Percentiles rank a stretch among this genome's conserved stretches.
Conservation (phyloP, 2,329 filamentous ascomycete species). For the Epichloe bromicola region DNA sequence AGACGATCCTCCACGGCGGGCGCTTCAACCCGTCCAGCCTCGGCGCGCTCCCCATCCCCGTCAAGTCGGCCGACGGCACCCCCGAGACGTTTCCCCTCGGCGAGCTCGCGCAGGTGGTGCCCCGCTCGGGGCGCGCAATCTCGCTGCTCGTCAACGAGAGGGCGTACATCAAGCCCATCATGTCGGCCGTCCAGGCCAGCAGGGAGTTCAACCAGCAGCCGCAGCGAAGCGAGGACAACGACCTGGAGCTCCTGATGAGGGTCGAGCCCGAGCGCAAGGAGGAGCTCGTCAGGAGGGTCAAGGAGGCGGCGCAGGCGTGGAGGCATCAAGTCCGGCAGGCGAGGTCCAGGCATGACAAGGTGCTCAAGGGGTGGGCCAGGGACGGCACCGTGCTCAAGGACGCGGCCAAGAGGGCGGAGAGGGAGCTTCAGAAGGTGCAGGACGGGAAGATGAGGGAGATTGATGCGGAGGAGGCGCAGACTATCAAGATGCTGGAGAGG, state of each 20-base stretch:
- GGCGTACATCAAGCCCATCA: slow-evolving; percentile 38
- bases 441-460: slow-evolving; percentile 40
- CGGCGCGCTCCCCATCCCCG: slow-evolving; percentile 30
- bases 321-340: slow-evolving; percentile 34
- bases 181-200: slow-evolving; percentile 39
- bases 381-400: slow-evolving; percentile 31
- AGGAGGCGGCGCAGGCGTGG: slow-evolving; percentile 37
- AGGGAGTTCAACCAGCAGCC: slow-evolving; percentile 48
- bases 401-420: slow-evolving; percentile 34
- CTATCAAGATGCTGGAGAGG: slow-evolving; percentile 27
- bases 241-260: slow-evolving; percentile 42
- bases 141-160: slow-evolving; percentile 30
- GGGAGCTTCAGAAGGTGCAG: slow-evolving; percentile 34
- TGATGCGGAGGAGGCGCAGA: slow-evolving; percentile 35
- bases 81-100: slow-evolving; percentile 32
- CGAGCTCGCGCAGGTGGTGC: slow-evolving; percentile 42
- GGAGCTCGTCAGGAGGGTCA: slow-evolving; percentile 29
- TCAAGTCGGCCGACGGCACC: slow-evolving; percentile 16
- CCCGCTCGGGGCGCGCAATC: slow-evolving; percentile 28
- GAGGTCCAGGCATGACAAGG: slow-evolving; percentile 34
- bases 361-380: slow-evolving; percentile 36
- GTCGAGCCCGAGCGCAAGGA: slow-evolving; percentile 39
- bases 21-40: slow-evolving; percentile 39
- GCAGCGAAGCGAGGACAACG: slow-evolving; percentile 43
- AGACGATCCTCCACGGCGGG: slow-evolving; percentile 28